These are phyloP conservation scores for Geotrichum carabidarum DNA, from an alignment of 1,139 yeast genomes.

Conservation along the genomic window DNA sequence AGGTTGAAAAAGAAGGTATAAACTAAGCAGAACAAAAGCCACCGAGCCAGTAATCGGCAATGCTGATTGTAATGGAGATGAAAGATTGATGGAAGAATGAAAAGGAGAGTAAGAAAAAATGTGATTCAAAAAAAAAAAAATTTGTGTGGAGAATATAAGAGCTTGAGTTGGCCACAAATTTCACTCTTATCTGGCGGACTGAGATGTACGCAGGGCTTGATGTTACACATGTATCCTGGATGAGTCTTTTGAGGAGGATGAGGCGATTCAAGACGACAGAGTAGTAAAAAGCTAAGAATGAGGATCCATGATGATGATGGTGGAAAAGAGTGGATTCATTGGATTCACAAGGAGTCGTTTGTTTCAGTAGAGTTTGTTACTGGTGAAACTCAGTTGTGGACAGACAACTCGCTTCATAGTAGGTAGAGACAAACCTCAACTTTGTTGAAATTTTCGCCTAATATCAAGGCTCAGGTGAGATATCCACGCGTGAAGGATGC, in stretches of 20 bases:
- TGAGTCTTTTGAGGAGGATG: background rate
- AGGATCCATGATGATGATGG: too few relatives aligned
- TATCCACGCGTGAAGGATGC: too few relatives aligned
- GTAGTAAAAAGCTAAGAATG: too few relatives aligned
- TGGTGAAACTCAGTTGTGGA: too few relatives aligned
- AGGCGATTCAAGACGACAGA: background rate
- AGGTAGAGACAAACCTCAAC: too few relatives aligned
- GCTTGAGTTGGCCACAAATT: constrained; percentile 3
- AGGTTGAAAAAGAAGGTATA: background rate
- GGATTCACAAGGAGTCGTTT: too few relatives aligned
- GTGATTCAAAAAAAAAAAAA: background rate
- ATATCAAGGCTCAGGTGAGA: too few relatives aligned
- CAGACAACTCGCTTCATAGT: too few relatives aligned
- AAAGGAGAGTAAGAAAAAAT: background rate
- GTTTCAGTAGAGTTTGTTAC: too few relatives aligned
- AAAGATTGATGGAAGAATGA: background rate
- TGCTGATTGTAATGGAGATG: background rate
- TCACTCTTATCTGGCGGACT: background rate
- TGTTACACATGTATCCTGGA: background rate
- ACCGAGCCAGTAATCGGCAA: background rate
- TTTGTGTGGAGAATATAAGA: constrained; percentile 1
- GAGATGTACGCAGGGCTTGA: background rate
- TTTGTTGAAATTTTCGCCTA: too few relatives aligned
- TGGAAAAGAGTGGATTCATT: too few relatives aligned
- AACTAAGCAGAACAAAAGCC: background rate